These are phyloP conservation scores for Amaranthus palmeri DNA, from an alignment of 148 eudicot species.

Conservation along the genomic window DNA sequence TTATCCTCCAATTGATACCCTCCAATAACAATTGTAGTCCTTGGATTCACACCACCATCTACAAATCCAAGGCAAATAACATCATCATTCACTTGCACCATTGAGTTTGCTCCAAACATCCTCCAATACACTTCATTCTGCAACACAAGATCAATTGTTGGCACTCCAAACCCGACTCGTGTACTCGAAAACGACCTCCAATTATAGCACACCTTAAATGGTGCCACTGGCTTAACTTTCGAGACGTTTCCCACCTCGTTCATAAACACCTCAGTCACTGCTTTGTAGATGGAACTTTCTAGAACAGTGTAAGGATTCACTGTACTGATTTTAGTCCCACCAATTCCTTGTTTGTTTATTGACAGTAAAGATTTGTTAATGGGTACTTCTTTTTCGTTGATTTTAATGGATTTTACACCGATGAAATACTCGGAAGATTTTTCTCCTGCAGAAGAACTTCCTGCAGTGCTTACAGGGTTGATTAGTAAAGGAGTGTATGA, in stretches of 20 bases:
- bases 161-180: constrained; percentile 52
- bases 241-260: constrained; percentile 23
- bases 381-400: constrained; percentile 25
- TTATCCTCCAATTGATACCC: constrained; percentile 66
- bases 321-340: constrained; percentile 73
- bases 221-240: constrained; percentile 40
- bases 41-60: constrained; percentile 47
- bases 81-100: constrained; percentile 48
- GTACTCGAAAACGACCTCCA: constrained; percentile 29
- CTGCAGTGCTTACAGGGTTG: background rate
- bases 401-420: constrained; percentile 38
- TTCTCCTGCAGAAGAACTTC: too few species aligned
- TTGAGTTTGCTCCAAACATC: constrained; percentile 52
- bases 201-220: constrained; percentile 47
- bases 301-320: constrained; percentile 55
- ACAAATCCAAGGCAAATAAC: constrained; percentile 54
- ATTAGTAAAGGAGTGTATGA: constrained; percentile 48
- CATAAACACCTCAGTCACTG: constrained; percentile 27
- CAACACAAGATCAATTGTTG: constrained; percentile 46
- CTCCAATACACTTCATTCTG: constrained; percentile 44
- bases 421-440: constrained; percentile 37
- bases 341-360: constrained; percentile 40
- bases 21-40: constrained; percentile 66
- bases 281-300: constrained; percentile 47
- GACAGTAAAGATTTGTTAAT: constrained; percentile 37